phyloP scores from a whole-genome alignment of 192 early-diverging fungal species.

The Linnemannia schmuckeri region DNA sequence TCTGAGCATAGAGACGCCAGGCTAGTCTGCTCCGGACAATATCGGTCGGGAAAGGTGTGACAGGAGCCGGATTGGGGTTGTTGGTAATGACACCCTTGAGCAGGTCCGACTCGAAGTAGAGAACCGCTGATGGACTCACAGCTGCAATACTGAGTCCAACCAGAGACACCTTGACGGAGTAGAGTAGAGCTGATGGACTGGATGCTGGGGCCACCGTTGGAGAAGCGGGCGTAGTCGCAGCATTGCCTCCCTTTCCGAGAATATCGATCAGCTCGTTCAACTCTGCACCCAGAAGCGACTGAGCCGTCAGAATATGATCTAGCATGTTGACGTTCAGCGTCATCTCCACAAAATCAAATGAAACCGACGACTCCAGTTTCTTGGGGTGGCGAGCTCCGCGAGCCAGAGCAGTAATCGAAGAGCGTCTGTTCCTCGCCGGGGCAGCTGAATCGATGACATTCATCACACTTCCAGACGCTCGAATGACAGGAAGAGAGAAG shows the following conservation, averaged over 20 bases:
- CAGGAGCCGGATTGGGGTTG: conserved; percentile 31
- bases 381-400: conserved; percentile 42
- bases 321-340: conserved; percentile 75
- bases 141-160: conserved; percentile 72
- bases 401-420: conserved; percentile 33
- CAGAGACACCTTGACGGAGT: conserved; percentile 71
- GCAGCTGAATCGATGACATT: conserved; percentile 35
- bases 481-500: conserved; percentile 70
- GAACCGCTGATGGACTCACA: conserved; percentile 68
- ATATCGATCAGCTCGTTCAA: conserved; percentile 81
- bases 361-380: conserved; percentile 64
- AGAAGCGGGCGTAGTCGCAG: neutral
- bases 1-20: conserved; percentile 68
- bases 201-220: neutral
- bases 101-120: conserved; percentile 72
- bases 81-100: conserved; percentile 74
- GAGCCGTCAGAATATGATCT: conserved; percentile 84
- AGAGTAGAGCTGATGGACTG: conserved; percentile 51
- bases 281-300: conserved; percentile 80
- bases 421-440: conserved; percentile 24
- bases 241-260: conserved; percentile 55
- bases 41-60: conserved; percentile 19
- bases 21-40: conserved; percentile 33
- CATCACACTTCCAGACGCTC: conserved; percentile 60
- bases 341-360: conserved; percentile 67